phyloP scores from a whole-genome alignment of 2,329 filamentous ascomycete genomes.

The Drechslerella stenobrocha region DNA sequence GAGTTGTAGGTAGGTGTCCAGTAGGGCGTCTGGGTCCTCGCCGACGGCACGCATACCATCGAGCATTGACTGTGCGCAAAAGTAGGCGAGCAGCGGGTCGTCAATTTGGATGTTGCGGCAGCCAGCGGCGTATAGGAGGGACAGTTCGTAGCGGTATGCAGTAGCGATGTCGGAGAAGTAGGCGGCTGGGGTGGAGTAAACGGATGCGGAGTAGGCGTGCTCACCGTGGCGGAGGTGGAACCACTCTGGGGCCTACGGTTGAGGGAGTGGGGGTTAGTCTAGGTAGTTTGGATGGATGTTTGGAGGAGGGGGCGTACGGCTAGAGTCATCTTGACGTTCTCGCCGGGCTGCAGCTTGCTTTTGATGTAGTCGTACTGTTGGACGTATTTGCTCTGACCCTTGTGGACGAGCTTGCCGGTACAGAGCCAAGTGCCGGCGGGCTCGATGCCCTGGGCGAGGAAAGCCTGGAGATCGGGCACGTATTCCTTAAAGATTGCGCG shows the following conservation, averaged over 20 bases:
- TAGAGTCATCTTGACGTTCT: conserved; percentile 70
- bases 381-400: conserved; percentile 58
- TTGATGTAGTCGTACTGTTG: conserved; percentile 66
- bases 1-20: conserved; percentile 74
- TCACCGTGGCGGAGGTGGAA: conserved; percentile 55
- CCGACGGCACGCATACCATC: conserved; percentile 69
- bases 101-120: conserved; percentile 70
- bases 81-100: conserved; percentile 70
- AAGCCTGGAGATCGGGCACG: conserved; percentile 66
- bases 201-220: conserved; percentile 62
- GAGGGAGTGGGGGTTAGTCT: too few species aligned
- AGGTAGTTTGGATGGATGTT: not conserved
- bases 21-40: conserved; percentile 71
- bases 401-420: conserved; percentile 61
- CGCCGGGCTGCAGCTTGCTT: conserved; percentile 64
- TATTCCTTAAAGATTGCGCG: conserved; percentile 56
- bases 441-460: conserved; percentile 64
- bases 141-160: conserved; percentile 67
- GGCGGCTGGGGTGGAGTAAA: conserved; percentile 64
- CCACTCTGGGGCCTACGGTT: conserved; percentile 39
- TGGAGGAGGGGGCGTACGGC: conserved; percentile 56
- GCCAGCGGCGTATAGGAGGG: conserved; percentile 65
- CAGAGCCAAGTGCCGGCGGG: conserved; percentile 64
- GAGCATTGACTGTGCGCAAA: conserved; percentile 73
- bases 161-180: conserved; percentile 69